phyloP scores from a whole-genome alignment of 1,284 basidiomycete species.

The Gymnopus androsaceus region DNA sequence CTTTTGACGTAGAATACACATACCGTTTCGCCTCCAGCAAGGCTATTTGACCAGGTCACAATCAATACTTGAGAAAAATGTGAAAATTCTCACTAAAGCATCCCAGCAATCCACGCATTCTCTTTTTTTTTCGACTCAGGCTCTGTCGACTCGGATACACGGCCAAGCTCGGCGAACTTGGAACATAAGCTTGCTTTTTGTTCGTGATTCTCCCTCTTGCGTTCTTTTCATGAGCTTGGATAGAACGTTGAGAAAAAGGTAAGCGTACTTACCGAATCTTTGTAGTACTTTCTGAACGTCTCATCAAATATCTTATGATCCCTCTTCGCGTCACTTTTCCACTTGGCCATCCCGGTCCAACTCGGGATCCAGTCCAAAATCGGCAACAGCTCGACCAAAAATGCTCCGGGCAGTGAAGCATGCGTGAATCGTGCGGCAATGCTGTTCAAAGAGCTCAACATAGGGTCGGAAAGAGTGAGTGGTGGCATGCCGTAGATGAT shows the following conservation, averaged over 20 bases:
- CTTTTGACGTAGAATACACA: background rate
- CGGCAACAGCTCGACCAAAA: slow-evolving; percentile 9
- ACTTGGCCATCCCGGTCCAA: background rate
- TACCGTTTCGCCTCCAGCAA: slow-evolving; percentile 8
- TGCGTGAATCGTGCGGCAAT: background rate
- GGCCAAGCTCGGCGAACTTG: too few species aligned
- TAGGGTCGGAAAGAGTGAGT: background rate
- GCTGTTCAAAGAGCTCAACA: background rate
- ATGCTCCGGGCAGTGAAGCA: slow-evolving; percentile 7
- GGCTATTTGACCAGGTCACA: background rate
- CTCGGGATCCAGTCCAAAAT: slow-evolving; percentile 9
- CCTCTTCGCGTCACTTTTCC: slow-evolving; percentile 9
- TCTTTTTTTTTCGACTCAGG: background rate
- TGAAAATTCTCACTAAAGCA: slow-evolving; percentile 7
- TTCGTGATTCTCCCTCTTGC: background rate
- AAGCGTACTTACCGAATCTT: slow-evolving; percentile 5
- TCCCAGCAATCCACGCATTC: slow-evolving; percentile 9
- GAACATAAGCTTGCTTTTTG: slow-evolving; percentile 4
- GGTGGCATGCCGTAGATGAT: background rate
- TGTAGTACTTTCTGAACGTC: background rate
- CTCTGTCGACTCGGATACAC: background rate
- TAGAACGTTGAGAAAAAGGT: background rate
- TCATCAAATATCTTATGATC: slow-evolving; percentile 5
- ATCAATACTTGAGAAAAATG: too few species aligned
- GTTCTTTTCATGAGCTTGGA: background rate